Evolutionary conservation across 768 basidiomycete species (phyloP).

Genomic region (Leccinum variicolor): DNA sequence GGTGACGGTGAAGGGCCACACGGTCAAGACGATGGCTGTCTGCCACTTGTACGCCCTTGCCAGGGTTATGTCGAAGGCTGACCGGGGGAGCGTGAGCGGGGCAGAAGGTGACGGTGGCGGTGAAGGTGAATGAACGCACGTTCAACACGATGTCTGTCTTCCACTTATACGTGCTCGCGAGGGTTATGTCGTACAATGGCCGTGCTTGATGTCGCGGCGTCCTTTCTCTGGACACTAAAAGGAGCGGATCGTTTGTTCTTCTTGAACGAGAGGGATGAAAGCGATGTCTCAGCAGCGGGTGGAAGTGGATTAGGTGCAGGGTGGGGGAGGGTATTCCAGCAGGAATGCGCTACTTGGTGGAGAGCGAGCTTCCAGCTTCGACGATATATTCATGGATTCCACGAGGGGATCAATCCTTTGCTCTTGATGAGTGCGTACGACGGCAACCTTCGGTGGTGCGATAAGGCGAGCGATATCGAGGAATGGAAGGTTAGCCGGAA

Average conservation of each 20-base stretch:
- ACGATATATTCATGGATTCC: constrained; percentile 28
- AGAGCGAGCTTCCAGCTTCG: constrained; percentile 36
- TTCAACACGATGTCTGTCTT: too few relatives aligned
- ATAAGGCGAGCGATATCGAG: background rate
- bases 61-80: too few relatives aligned
- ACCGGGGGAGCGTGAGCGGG: too few relatives aligned
- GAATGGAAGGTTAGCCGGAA: background rate
- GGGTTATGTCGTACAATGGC: too few relatives aligned
- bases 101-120: too few relatives aligned
- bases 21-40: too few relatives aligned
- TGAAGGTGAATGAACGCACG: too few relatives aligned
- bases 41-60: too few relatives aligned
- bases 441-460: constrained; percentile 13
- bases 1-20: too few relatives aligned
- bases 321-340: constrained; percentile 36
- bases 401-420: constrained; percentile 30
- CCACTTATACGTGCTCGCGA: too few relatives aligned
- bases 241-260: constrained; percentile 30
- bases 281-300: constrained; percentile 16
- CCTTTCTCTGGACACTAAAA: too few relatives aligned
- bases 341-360: constrained; percentile 50
- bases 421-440: constrained; percentile 28
- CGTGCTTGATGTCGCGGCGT: too few relatives aligned
- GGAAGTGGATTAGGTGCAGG: constrained; percentile 35
- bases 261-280: constrained; percentile 42